Conservation (phyloP, 2,329 filamentous ascomycete species). For the Claviceps sp. region DNA sequence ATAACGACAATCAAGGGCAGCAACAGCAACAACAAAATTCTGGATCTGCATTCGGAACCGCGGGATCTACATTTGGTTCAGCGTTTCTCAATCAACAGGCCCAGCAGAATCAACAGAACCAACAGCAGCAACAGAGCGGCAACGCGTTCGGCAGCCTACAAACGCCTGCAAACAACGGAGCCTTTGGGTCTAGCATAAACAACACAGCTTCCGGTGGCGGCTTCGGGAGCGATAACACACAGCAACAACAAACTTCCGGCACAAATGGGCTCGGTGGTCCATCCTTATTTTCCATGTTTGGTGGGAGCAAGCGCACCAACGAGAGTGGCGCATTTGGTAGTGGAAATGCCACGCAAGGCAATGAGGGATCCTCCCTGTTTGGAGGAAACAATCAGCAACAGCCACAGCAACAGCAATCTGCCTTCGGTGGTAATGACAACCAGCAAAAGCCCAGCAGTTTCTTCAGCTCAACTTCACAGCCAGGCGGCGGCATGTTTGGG, state of each 20-base stretch:
- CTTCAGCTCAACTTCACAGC: conserved; percentile 36
- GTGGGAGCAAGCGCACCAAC: conserved; percentile 20
- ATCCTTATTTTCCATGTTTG: conserved; percentile 18
- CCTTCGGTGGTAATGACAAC: conserved; percentile 33
- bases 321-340: conserved; percentile 27
- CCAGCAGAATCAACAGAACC: conserved; percentile 14
- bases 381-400: conserved; percentile 25
- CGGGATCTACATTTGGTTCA: conserved; percentile 15
- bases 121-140: conserved; percentile 18
- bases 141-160: conserved; percentile 34
- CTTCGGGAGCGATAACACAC: conserved; percentile 29
- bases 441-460: conserved; percentile 32
- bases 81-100: conserved; percentile 23
- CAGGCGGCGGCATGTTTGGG: conserved; percentile 42
- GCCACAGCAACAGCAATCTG: conserved; percentile 20
- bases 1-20: conserved; percentile 15
- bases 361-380: conserved; percentile 30
- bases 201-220: conserved; percentile 22
- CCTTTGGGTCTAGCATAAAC: conserved; percentile 20
- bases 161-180: conserved; percentile 20
- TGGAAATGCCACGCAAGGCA: conserved; percentile 20
- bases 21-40: conserved; percentile 15
- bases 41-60: conserved; percentile 8
- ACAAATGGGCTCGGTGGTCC: no score
- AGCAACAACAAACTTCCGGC: conserved; percentile 23